Base-by-base conservation (phyloP, 805 yeast species). In the Yarrowia yakushimensis region DNA sequence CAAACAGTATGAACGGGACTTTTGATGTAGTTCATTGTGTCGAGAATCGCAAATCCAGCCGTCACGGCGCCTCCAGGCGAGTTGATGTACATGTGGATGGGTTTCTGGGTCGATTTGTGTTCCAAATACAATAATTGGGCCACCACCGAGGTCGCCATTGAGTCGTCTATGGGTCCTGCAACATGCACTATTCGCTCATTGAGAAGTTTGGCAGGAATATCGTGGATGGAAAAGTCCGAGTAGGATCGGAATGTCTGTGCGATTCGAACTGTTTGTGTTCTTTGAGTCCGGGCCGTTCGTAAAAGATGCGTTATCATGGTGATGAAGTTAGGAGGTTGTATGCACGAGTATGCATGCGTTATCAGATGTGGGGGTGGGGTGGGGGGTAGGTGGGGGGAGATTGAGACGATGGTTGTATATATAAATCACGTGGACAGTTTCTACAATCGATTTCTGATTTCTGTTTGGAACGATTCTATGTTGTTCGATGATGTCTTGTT, bases 11-110 rank as follows among this genome's bases (percentile, higher is more conserved):
- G 61, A 15, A 55, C 61, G 3, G 61, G 61, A 9, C 61, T 39
- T 2, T 15, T 4, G 20, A 55, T 55, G 48, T 55, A 41, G 46
- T 41, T 39, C 61, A 55, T 55, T 4, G 61, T 55, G 39, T 55
- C 61, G 17, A 55, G 48, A 39, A 55, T 55, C 17, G 61, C 61
- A 5, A 55, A 55, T 1, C 61, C 61, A 2, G 61, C 48, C 13
- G 61, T 55, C 11, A 55, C 61, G 2, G 46, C 48, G 22, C 61
- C 61, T n/a, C 61, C 61, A 2, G 61, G 61, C 7, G 61, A 55
- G 23, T 55, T 55, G 34, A 55, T 55, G 39, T 55, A 55, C 48
- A 55, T 39, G 48, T 55, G 61, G 61, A 55, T 55, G 10, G 61
- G 61, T 6, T 55, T 55, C 3, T 27, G 48, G 1, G 46, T 7